Conservation (phyloP, 108 stramenopile genomes). For the Pseudonitzschia pungens region DNA sequence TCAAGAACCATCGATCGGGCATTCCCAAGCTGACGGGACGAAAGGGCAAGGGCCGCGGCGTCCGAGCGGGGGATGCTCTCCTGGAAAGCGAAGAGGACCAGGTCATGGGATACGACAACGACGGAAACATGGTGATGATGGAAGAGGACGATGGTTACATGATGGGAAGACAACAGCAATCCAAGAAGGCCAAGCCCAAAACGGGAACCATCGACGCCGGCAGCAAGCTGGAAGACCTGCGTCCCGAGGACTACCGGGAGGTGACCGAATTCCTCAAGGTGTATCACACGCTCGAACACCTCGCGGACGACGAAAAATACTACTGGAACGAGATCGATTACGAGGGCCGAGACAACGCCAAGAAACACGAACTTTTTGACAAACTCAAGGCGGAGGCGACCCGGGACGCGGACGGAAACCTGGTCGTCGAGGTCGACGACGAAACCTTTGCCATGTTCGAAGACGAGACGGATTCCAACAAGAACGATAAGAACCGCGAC, state of each 20-base stretch:
- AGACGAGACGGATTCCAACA: neutral
- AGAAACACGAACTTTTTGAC: slow-evolving; percentile 16
- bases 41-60: slow-evolving; percentile 52
- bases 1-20: slow-evolving; percentile 51
- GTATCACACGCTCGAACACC: slow-evolving; percentile 19
- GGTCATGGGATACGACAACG: slow-evolving; percentile 4
- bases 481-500: neutral
- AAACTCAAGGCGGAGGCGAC: slow-evolving; percentile 28
- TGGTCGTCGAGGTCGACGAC: slow-evolving; percentile 35
- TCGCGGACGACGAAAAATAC: slow-evolving; percentile 19
- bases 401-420: slow-evolving; percentile 34
- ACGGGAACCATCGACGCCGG: slow-evolving; percentile 25
- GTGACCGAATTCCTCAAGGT: slow-evolving; percentile 17
- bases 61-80: slow-evolving; percentile 34
- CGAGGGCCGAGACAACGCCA: neutral
- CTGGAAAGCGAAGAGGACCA: slow-evolving; percentile 39
- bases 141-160: slow-evolving; percentile 15
- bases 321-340: slow-evolving; percentile 41
- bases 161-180: slow-evolving; percentile 18
- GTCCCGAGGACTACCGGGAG: slow-evolving; percentile 13
- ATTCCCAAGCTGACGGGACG: slow-evolving; percentile 69
- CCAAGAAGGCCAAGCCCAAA: neutral
- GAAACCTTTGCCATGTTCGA: slow-evolving; percentile 34
- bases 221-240: slow-evolving; percentile 24
- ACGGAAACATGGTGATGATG: slow-evolving; percentile 23